phyloP scores from a whole-genome alignment of 179 eudicot genomes.

The Beta macrorhiza region DNA sequence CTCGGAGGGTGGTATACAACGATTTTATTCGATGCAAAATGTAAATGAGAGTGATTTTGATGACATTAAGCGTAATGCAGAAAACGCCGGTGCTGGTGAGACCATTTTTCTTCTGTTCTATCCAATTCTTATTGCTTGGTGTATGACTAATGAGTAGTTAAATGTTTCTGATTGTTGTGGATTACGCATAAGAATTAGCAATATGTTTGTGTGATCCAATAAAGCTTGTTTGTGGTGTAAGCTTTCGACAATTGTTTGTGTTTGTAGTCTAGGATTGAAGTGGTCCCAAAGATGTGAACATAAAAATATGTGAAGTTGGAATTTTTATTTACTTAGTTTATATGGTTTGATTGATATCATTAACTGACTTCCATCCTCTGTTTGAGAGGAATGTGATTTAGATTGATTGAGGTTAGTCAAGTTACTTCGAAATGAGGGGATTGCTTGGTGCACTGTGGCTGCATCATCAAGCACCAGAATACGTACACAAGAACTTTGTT shows the following conservation, averaged over 20 bases:
- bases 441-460: too few relatives aligned
- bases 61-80: slow-evolving; percentile 9
- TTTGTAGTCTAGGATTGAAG: too few relatives aligned
- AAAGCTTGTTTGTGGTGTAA: neutral
- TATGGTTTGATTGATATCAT: neutral
- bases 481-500: too few relatives aligned
- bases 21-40: slow-evolving; percentile 35
- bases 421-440: too few relatives aligned
- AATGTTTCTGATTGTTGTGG: neutral
- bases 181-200: neutral
- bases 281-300: neutral
- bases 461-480: too few relatives aligned
- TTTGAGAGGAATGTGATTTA: neutral
- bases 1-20: slow-evolving; percentile 33
- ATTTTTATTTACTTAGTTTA: neutral
- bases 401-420: neutral
- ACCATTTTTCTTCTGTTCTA: slow-evolving; percentile 6
- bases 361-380: too few relatives aligned
- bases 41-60: slow-evolving; percentile 21
- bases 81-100: slow-evolving; percentile 42
- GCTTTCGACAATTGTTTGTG: neutral
- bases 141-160: neutral
- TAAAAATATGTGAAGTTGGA: neutral
- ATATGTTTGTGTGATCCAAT: neutral
- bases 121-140: neutral